phyloP scores from a whole-genome alignment of 306 rosid species.

The Hippophae tibetana region DNA sequence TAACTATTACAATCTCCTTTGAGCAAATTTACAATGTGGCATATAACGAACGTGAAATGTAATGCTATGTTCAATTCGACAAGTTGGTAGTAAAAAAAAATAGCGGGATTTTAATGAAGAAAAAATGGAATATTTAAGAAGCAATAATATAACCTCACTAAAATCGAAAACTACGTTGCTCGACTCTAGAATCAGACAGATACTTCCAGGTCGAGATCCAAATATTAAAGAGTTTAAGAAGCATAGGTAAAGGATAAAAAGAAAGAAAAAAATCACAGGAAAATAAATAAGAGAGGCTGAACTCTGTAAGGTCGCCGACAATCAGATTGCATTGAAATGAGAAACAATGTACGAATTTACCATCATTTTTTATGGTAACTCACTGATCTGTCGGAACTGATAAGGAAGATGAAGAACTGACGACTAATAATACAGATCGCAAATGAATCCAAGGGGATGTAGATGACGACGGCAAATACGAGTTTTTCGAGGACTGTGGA shows the following conservation, averaged over 20 bases:
- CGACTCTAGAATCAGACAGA: conserved; percentile 4
- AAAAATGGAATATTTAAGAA: no score
- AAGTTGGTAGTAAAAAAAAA: no score
- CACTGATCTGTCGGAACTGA: conserved; percentile 19
- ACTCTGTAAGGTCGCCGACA: no score
- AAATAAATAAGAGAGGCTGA: no score
- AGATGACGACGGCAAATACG: conserved; percentile 9
- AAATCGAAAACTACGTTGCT: not conserved
- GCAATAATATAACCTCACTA: no score
- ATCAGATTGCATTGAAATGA: no score
- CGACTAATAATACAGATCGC: conserved; percentile 24
- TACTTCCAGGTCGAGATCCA: conserved; percentile 18
- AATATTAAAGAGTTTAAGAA: not conserved
- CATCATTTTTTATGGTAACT: not conserved
- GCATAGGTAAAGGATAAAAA: not conserved
- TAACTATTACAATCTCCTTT: no score
- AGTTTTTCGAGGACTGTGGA: conserved; percentile 8
- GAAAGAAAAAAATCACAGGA: not conserved
- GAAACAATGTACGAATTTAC: no score
- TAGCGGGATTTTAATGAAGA: no score
- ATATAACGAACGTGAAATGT: no score
- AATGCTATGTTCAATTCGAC: no score
- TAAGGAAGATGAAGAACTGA: conserved; percentile 18
- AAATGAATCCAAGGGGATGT: conserved; percentile 20
- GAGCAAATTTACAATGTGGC: no score